Base-by-base conservation (phyloP, 768 basidiomycete genomes). In the Royoungia palumana region DNA sequence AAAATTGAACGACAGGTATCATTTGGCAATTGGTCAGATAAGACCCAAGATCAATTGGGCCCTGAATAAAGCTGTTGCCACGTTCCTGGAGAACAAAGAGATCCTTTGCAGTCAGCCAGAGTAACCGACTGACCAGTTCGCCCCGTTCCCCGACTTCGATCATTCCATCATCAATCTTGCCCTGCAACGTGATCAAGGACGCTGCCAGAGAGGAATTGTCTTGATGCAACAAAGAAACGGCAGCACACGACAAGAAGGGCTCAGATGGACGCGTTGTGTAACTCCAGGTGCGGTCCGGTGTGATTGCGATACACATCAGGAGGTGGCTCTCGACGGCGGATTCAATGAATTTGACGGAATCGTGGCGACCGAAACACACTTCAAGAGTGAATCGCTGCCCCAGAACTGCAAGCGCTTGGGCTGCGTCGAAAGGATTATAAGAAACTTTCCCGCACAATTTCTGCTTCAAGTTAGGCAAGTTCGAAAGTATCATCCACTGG, bases 211-310 rank as follows among this genome's bases (percentile, higher is more conserved):
- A 2, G 6, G 3, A 6, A 12, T 13, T 2, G 5, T 11, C 9
- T 10, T 24, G 4, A 16, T 49, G 48, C 20, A 50, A 27, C 9
- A 44, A 13, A 30, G 10, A 19, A 0, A 47, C 45, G 0, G 54
- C 50, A n/a, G n/a, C n/a, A n/a, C n/a, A n/a, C n/a, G n/a, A n/a
- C n/a, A n/a, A n/a, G n/a, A n/a, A n/a, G n/a, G 56, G 41, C 11
- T 57, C 54, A 6, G 50, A 57, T 27, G 54, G 47, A 21, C 49
- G 51, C 3, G 34, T 27, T 9, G 49, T 55, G 20, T 45, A 51
- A 8, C 14, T 40, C 44, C 56, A 51, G 2, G 28, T 4, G 5
- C 37, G 25, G 41, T 49, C 41, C 4, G 38, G 28, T 4, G 54
- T 51, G 2, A 22, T 49, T 14, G 16, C 16, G 34, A 42, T 35